Evolutionary conservation across 192 early-diverging fungal species (phyloP), one percentile per base, ranked within the genome.

Genomic region (Pilaira anomala): DNA sequence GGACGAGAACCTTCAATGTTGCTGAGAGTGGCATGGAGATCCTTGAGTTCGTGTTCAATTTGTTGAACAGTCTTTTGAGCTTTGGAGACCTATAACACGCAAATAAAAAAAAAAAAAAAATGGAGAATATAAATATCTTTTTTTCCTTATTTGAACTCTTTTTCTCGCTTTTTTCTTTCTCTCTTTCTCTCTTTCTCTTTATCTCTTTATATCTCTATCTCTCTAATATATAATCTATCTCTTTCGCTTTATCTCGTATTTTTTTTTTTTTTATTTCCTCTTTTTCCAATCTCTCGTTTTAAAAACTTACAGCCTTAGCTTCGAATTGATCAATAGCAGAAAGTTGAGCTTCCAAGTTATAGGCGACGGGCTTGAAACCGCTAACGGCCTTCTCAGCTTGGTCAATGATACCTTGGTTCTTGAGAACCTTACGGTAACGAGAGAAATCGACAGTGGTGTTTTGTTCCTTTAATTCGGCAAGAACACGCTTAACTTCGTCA

Each of bases 1-100:
- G 97, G 97, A 63, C 97, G 88, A 25, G 97, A 88, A 53, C 79
- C 80, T 70, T 98, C 92, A 63, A 98, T 98, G 84, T 97, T 93
- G 72, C 75, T 87, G 51, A 97, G 79, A 48, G 96, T 93, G 60
- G 83, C 88, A 64, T 90, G 85, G 49, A 98, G 87, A 65, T 97
- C 93, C 22, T 77, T 76, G 42, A 98, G 80, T 78, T 96, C 93
- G 16, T 78, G 81, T 69, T 91, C 87, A 63, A 96, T 87, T 81
- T 92, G 89, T 65, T 83, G 70, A 57, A 87, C 90, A 28, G 94
- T 97, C 48, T 81, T 84, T 79, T 96, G 73, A 55, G 97, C 97
- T 33, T 81, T 82, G 40, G 80, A 77, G 67, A 94, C 83, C 91
- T 94, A 69, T 52, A 56, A 36, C 19, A 48, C 22, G 28, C 12